Conservation (phyloP, 1,284 basidiomycete species). For the Mixia osmundae region DNA sequence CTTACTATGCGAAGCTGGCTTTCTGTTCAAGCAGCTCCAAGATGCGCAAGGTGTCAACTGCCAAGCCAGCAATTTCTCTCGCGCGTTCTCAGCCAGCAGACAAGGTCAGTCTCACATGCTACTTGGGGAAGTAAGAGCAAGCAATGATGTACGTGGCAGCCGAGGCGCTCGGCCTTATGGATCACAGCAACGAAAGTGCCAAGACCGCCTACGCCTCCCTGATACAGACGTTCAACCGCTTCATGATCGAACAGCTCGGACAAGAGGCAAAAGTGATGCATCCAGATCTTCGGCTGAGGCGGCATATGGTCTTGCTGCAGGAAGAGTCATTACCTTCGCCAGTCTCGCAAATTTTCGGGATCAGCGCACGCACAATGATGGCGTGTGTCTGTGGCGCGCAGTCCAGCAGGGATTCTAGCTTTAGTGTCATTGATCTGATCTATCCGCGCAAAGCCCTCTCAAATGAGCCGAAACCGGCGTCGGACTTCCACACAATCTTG, state of each 20-base stretch:
- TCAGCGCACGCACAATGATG: slow-evolving; percentile 47
- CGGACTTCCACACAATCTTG: slow-evolving; percentile 47
- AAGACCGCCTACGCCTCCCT: slow-evolving; percentile 49
- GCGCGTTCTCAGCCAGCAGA: slow-evolving; percentile 51
- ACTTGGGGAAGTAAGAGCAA: slow-evolving; percentile 8
- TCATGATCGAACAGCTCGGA: slow-evolving; percentile 58
- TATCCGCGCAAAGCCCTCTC: slow-evolving; percentile 53
- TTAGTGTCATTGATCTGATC: slow-evolving; percentile 61
- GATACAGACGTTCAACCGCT: slow-evolving; percentile 86
- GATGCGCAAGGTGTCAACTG: slow-evolving; percentile 86
- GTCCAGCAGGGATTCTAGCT: slow-evolving; percentile 44
- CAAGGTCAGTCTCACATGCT: slow-evolving; percentile 33
- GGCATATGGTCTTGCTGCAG: neutral
- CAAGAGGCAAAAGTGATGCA: slow-evolving; percentile 27
- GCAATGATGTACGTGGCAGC: slow-evolving; percentile 33
- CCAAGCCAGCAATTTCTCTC: slow-evolving; percentile 88
- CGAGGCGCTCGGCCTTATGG: slow-evolving; percentile 67
- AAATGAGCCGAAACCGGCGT: slow-evolving; percentile 29
- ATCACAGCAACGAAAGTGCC: slow-evolving; percentile 53
- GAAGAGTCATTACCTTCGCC: slow-evolving; percentile 27
- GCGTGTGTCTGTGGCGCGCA: slow-evolving; percentile 53
- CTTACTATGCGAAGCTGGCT: slow-evolving; percentile 82
- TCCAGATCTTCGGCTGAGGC: slow-evolving; percentile 2
- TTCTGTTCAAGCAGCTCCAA: slow-evolving; percentile 83
- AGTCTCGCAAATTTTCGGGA: slow-evolving; percentile 55